A percentile compares a stretch with the other conserved stretches of the same genome.
Conservation (phyloP, 371 early-diverging fungal genomes). For the Nematocida sp. region DNA sequence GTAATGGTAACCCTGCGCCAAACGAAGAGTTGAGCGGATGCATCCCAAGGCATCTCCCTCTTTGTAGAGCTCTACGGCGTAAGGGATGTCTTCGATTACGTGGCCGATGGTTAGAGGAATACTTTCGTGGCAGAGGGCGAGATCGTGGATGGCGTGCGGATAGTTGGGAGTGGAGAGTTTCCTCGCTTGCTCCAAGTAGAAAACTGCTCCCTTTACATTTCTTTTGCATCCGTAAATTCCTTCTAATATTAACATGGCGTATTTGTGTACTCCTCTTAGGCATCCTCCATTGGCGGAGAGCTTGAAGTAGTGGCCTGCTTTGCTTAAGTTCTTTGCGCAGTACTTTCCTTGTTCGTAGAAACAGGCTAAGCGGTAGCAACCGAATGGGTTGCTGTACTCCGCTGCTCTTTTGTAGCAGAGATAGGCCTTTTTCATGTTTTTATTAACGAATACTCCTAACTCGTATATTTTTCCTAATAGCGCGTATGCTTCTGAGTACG, state of each 20-base stretch:
- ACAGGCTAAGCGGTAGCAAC: conserved; percentile 62
- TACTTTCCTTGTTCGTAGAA: conserved; percentile 66
- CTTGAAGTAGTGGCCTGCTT: conserved; percentile 65
- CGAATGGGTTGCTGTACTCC: conserved; percentile 59
- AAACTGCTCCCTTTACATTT: conserved; percentile 62
- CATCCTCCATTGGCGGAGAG: conserved; percentile 67
- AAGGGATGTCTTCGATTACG: conserved; percentile 59
- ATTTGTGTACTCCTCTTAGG: conserved; percentile 64
- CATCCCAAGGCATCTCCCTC: conserved; percentile 63
- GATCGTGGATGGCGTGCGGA: conserved; percentile 66
- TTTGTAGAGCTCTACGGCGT: conserved; percentile 60
- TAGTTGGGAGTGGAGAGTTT: conserved; percentile 60
- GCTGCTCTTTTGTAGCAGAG: conserved; percentile 62
- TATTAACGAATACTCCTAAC: conserved; percentile 4
- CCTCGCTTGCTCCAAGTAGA: conserved; percentile 64
- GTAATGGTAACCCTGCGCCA: conserved; percentile 59
- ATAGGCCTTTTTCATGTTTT: conserved; percentile 59
- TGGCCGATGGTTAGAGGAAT: conserved; percentile 3
- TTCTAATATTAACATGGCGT: conserved; percentile 63
- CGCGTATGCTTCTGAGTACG: conserved; percentile 44
- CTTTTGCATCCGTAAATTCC: conserved; percentile 53
- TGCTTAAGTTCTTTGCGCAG: conserved; percentile 37
- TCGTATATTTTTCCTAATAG: conserved; percentile 46
- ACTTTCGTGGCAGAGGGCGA: conserved; percentile 64
- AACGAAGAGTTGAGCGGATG: conserved; percentile 61